phyloP scores from a whole-genome alignment of 192 early-diverging fungal species.

The Coemansia asiatica region DNA sequence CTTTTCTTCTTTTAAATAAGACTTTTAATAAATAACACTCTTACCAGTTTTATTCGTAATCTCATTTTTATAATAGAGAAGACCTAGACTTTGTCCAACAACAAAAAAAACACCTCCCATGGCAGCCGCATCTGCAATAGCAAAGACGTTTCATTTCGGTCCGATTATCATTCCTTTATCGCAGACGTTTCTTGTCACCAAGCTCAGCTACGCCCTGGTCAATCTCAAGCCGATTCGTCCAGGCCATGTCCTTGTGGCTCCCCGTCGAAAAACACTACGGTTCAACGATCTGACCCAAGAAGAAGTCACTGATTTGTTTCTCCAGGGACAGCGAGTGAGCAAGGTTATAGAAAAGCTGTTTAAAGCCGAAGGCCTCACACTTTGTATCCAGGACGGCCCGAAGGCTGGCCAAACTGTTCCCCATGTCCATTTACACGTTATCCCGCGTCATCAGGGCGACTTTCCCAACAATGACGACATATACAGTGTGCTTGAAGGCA shows the following conservation, averaged over 20 bases:
- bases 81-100: no score
- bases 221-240: constrained; percentile 91
- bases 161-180: constrained; percentile 65
- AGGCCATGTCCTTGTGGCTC: constrained; percentile 78
- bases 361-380: constrained; percentile 68
- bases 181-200: constrained; percentile 75
- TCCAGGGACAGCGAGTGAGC: constrained; percentile 76
- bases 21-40: not conserved
- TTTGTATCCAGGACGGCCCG: constrained; percentile 78
- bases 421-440: constrained; percentile 90
- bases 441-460: constrained; percentile 79
- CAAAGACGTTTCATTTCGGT: constrained; percentile 61
- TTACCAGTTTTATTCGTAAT: not conserved
- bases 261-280: constrained; percentile 66
- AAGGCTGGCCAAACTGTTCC: constrained; percentile 79
- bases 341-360: constrained; percentile 73
- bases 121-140: constrained; percentile 8
- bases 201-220: constrained; percentile 76
- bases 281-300: constrained; percentile 76
- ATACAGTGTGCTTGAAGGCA: constrained; percentile 72
- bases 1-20: not conserved
- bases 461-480: constrained; percentile 87
- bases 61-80: no score
- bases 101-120: no score
- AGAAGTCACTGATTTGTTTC: constrained; percentile 81